phyloP scores from a whole-genome alignment of 345 rosid genomes.

The Combretum micranthum region DNA sequence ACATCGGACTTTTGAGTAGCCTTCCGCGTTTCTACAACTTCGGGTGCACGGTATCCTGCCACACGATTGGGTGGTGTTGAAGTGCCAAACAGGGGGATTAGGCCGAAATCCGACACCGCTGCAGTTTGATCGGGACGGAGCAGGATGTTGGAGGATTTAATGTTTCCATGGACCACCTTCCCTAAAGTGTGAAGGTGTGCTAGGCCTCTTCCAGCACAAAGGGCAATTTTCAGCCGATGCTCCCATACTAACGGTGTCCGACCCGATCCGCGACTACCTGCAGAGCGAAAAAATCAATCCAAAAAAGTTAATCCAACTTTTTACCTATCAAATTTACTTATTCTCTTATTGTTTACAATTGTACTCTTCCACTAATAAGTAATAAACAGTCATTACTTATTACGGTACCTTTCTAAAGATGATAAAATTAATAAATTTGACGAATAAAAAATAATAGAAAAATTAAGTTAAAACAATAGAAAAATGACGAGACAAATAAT shows the following conservation, averaged over 20 bases:
- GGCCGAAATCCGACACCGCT: constrained; percentile 63
- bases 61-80: constrained; percentile 57
- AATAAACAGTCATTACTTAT: too few relatives aligned
- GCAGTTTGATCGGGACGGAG: constrained; percentile 68
- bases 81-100: constrained; percentile 53
- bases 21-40: constrained; percentile 65
- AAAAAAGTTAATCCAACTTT: neutral
- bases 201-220: constrained; percentile 57
- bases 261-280: constrained; percentile 91
- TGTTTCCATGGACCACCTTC: constrained; percentile 81
- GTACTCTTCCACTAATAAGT: too few relatives aligned
- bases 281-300: neutral
- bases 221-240: constrained; percentile 70
- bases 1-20: constrained; percentile 80
- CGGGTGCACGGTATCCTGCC: constrained; percentile 87
- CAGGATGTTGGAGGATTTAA: constrained; percentile 83
- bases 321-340: too few relatives aligned
- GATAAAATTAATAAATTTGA: too few relatives aligned
- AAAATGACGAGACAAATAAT: too few relatives aligned
- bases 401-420: too few relatives aligned
- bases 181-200: constrained; percentile 67
- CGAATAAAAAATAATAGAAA: too few relatives aligned
- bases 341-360: too few relatives aligned
- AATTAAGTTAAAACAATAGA: too few relatives aligned
- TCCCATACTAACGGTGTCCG: constrained; percentile 92